Evolutionary conservation across 2,329 filamentous ascomycete species (phyloP), one percentile per base, ranked within the genome.

Genomic region (Cyphellophora europaea): DNA sequence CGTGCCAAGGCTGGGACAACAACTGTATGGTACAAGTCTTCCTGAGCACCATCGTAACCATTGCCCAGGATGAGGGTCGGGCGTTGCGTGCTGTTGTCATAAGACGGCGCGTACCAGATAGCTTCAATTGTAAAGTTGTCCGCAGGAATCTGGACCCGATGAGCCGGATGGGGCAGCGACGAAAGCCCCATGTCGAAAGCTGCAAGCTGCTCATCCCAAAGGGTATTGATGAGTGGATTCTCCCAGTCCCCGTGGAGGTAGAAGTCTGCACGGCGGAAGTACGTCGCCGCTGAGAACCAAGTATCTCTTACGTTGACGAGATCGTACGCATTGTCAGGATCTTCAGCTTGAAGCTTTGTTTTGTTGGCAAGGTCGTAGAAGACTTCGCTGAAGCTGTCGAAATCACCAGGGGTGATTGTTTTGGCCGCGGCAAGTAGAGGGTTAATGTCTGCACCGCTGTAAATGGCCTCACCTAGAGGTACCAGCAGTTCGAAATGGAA

Each of bases 221-320:
- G 33, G 0, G 36, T 46, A 30, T 54, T 50, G 36, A 67, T 61
- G 4, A 58, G 55, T 3, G 62, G 58, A 33, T 69, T 58, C 10
- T 35, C 52, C 53, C 49, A 53, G 46, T 69, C 59, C 2, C 51
- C 54, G 32, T 62, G 57, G 6, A 66, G 49, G 43, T 56, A 69
- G 41, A 64, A 62, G 39, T 61, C 58, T 6, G 66, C 58, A 0
- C 47, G 35, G 14, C 65, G 58, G 43, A 58, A 67, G 46, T 69
- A 69, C 1, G 49, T 56, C 1, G 64, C 43, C 2, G 62, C 57
- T 4, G 51, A 54, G 43, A 68, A 65, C 46, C 47, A 49, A 6
- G 48, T 14, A 21, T 27, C 14, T 13, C 55, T 35, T 18, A 43
- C 44, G 29, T 42, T 43, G 33, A 44, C 27, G n/a, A 42, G 48